Base-by-base conservation (phyloP, 768 basidiomycete species). In the Cystobasidiopsis lactophilus region DNA sequence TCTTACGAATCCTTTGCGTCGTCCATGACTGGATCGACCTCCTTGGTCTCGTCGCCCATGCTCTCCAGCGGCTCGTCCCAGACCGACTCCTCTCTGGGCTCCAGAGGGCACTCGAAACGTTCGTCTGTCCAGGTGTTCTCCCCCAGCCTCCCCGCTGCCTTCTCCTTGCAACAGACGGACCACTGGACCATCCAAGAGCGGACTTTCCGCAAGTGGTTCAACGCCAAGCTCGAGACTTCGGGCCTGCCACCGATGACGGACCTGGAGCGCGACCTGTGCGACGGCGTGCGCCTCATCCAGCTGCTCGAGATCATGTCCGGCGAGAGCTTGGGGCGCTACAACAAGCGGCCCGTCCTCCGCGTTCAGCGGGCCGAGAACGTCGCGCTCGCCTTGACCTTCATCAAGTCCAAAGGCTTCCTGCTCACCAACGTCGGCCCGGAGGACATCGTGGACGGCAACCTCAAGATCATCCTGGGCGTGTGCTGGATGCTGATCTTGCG, bases 361-460 rank as follows among this genome's bases (percentile, higher is more conserved):
- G 79, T 96, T 1, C 93, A 98, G 67, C 93, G 89, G 63, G 88
- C 86, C 2, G 93, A 98, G 73, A 98, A 98, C 67, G 89, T 91
- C 46, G 89, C 85, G 68, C 86, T 85, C 66, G 93, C 93, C 0
- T 69, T 98, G 43, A 83, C 91, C 59, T 95, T 93, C 67, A 95
- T 98, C 67, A 4, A 50, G 24, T 41, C 40, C 11, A 27, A 40
- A 13, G 56, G 88, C 11, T 85, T 96, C 52, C 89, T 91, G 64
- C 71, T 98, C 57, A 96, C 89, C 21, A 47, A 96, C 67, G 95
- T 98, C 56, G 91, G 88, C 16, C 85, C 89, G 10, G 91, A 95
- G 75, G 86, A 86, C 29, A 47, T 47, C 14, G 26, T 47, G 10
- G 93, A 98, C 66, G 89, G 89, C n/a, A 93, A 91, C 66, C 67